Percentiles rank a stretch among this genome's conserved stretches.
Evolutionary conservation across 805 yeast species (phyloP).

Genomic region (Lachancea sp.): DNA sequence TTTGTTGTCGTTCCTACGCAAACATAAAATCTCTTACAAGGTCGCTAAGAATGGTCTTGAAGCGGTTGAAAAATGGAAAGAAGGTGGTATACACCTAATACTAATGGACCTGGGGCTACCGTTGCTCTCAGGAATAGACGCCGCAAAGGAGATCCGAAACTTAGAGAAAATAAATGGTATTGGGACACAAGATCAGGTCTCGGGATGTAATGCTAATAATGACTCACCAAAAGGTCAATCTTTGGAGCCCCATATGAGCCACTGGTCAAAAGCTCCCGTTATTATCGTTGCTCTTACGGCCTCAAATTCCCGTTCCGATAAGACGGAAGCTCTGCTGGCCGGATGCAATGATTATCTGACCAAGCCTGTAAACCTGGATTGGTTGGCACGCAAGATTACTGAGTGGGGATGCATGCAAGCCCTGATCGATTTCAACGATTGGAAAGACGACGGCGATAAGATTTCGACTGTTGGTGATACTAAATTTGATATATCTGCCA

Average conservation of each 20-base stretch:
- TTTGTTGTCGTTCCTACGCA: slow-evolving; percentile 78
- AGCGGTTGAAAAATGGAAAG: slow-evolving; percentile 90
- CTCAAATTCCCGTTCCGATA: slow-evolving; percentile 75
- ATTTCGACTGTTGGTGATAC: not conserved
- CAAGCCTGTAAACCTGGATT: slow-evolving; percentile 88
- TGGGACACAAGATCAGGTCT: slow-evolving; percentile 39
- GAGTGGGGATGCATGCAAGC: slow-evolving; percentile 99
- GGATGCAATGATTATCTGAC: slow-evolving; percentile 97
- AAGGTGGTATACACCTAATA: slow-evolving; percentile 90
- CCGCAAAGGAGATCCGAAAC: slow-evolving; percentile 83
- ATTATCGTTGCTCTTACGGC: slow-evolving; percentile 97
- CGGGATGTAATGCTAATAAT: not conserved
- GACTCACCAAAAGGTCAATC: slow-evolving; percentile 26
- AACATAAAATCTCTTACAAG: slow-evolving; percentile 75
- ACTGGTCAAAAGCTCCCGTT: slow-evolving; percentile 81
- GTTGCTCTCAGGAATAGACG: slow-evolving; percentile 91
- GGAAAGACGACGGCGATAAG: slow-evolving; percentile 40
- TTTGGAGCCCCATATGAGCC: slow-evolving; percentile 51
- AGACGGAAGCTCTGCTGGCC: slow-evolving; percentile 86
- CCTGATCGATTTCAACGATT: slow-evolving; percentile 87
- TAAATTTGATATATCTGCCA: not conserved
- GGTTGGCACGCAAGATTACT: slow-evolving; percentile 89
- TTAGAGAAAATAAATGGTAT: slow-evolving; percentile 74
- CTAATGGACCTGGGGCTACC: slow-evolving; percentile 97
- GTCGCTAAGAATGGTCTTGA: slow-evolving; percentile 92